Evolutionary conservation across 2,329 filamentous ascomycete genomes (phyloP), one percentile per base, ranked within the genome.

Genomic region (Zelopaecilomyces penicillatus): DNA sequence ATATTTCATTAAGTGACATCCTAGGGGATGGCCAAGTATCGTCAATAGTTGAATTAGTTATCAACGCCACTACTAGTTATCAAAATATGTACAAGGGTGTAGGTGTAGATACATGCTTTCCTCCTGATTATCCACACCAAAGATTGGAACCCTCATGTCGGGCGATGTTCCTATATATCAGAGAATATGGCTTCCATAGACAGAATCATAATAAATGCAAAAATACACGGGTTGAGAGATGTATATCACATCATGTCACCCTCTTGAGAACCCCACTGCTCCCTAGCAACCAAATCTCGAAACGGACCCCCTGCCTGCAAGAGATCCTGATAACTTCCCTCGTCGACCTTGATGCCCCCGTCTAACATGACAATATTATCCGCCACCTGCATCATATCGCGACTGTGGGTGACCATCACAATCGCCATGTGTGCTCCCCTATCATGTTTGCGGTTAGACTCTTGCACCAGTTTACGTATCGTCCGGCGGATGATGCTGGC

Each of bases 321-420:
- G 54, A 96, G 61, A 46, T 79, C 77, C 2, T 73, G 65, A 62
- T 83, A 95, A 1, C 62, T 56, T 0, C 90, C 90, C 44, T 74
- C 65, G 58, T 91, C 78, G 3, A 80, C 83, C 5, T 87, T 77
- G 2, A 76, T 69, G 3, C 76, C 73, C 0, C 80, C 76, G n/a
- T 85, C 76, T 29, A 94, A 54, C 50, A 96, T 78, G 1, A 91
- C 70, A 6, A 96, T 69, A 37, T 77, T 72, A 58, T 88, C 82
- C 1, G 84, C 85, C 47, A 87, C 76, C 46, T 75, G 73, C 86
- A 97, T 96, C 87, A 95, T 94, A 57, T 91, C 83, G 49, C 70
- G 72, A 45, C 75, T 78, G 64, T 96, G 91, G 40, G 89, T 95
- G 34, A 95, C 83, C 27, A 94, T 74, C 11, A 96, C 71, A 0